A percentile compares a stretch with the other conserved stretches of the same genome.
Conservation (phyloP, 139 green algal genomes). For the Chlorella sp. region DNA sequence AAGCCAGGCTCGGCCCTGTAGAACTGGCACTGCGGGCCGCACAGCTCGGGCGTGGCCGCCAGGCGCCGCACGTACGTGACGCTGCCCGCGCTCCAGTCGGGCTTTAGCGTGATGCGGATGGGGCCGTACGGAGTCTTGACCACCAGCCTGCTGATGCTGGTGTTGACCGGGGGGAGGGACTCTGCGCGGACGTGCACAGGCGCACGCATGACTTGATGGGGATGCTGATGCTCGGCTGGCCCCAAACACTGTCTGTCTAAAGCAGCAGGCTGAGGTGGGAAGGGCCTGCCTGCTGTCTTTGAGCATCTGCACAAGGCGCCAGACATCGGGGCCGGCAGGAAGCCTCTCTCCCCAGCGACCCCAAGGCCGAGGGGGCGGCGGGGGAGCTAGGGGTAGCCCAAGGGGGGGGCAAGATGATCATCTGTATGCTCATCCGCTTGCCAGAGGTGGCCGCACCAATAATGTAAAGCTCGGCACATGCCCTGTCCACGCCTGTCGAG, state of each 20-base stretch:
- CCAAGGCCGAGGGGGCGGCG: neutral
- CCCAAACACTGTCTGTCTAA: too few relatives aligned
- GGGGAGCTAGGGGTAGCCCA: too few relatives aligned
- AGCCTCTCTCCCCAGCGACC: neutral
- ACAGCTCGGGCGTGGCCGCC: conserved; percentile 9
- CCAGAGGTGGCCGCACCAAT: too few relatives aligned
- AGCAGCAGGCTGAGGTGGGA: conserved; percentile 3
- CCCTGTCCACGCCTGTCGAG: too few relatives aligned
- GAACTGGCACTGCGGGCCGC: conserved; percentile 19
- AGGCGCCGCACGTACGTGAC: conserved; percentile 8
- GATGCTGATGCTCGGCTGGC: too few relatives aligned
- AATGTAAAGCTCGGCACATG: too few relatives aligned
- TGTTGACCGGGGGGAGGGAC: conserved; percentile 8
- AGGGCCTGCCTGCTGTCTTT: neutral
- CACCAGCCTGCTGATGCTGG: neutral
- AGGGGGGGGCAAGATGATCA: too few relatives aligned
- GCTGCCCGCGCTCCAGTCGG: conserved; percentile 5
- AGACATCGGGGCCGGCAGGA: neutral
- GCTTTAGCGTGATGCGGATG: conserved; percentile 15
- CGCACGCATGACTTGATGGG: neutral
- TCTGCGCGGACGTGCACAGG: conserved; percentile 10
- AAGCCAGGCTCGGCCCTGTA: conserved; percentile 21
- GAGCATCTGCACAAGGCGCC: neutral
- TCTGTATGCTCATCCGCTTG: too few relatives aligned
- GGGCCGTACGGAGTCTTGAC: conserved; percentile 9